phyloP scores from a whole-genome alignment of 257 asterid species.

The Sherardia arvensis region DNA sequence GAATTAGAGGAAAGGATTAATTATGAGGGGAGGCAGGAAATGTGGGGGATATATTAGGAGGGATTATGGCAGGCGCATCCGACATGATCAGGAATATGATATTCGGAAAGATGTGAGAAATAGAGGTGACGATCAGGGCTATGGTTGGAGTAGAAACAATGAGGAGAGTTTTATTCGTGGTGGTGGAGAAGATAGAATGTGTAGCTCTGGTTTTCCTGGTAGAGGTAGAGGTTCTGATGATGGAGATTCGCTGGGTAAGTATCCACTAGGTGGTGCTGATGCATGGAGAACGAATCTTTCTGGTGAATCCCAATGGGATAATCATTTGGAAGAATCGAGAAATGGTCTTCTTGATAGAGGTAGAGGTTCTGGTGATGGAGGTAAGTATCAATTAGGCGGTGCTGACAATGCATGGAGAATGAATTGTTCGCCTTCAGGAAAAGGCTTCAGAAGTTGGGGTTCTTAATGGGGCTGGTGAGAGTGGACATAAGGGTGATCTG shows the following conservation, averaged over 20 bases:
- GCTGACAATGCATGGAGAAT: constrained; percentile 13
- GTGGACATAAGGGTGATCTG: constrained; percentile 23
- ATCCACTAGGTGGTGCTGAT: not conserved
- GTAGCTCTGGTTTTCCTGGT: constrained; percentile 6
- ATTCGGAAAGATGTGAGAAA: constrained; percentile 14
- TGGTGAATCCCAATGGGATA: no score
- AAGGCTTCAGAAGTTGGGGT: constrained; percentile 15
- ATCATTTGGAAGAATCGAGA: no score
- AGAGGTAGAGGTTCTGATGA: constrained; percentile 16
- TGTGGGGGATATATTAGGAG: constrained; percentile 6
- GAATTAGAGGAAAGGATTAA: constrained; percentile 4
- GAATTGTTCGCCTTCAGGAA: constrained; percentile 19
- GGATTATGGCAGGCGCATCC: constrained; percentile 1
- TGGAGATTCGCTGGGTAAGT: constrained; percentile 12
- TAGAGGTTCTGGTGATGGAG: constrained; percentile 19
- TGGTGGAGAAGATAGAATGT: constrained; percentile 13
- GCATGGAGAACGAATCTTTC: constrained; percentile 18
- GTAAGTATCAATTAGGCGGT: constrained; percentile 2
- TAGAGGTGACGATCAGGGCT: constrained; percentile 12
- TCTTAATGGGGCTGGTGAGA: constrained; percentile 23
- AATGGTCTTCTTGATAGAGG: constrained; percentile 18
- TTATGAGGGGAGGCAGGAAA: constrained; percentile 20
- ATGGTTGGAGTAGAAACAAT: not conserved
- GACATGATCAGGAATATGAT: not conserved
- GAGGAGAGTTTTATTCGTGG: constrained; percentile 10